Evolutionary conservation across 2,329 filamentous ascomycete genomes (phyloP).

Genomic region (Fusarium nematophilum): DNA sequence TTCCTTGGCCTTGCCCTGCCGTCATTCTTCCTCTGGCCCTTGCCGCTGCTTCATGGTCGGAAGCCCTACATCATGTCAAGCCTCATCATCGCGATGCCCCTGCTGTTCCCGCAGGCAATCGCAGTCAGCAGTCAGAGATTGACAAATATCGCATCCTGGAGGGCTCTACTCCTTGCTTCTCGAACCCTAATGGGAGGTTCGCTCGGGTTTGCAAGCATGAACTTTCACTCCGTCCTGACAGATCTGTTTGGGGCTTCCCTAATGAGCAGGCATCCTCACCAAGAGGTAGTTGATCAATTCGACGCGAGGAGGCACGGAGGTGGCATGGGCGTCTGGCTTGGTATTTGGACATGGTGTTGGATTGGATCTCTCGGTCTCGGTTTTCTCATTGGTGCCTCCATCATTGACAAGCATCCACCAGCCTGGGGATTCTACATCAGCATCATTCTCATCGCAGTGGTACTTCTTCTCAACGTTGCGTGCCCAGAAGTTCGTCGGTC

Average conservation of each 20-base stretch:
- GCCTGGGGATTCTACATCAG: constrained; percentile 82
- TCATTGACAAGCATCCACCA: constrained; percentile 73
- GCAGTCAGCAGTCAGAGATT: constrained; percentile 68
- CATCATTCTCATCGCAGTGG: constrained; percentile 72
- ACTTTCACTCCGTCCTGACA: constrained; percentile 76
- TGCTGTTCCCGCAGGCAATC: constrained; percentile 81
- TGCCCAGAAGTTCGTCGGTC: constrained; percentile 79
- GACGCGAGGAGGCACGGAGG: constrained; percentile 81
- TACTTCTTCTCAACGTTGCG: constrained; percentile 76
- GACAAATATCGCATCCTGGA: constrained; percentile 66
- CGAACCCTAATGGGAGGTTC: constrained; percentile 74
- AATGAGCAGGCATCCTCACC: constrained; percentile 77
- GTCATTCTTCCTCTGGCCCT: constrained; percentile 77
- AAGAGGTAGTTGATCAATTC: constrained; percentile 74
- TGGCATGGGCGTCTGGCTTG: constrained; percentile 83
- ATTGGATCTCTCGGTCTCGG: constrained; percentile 78
- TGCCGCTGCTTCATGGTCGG: constrained; percentile 79
- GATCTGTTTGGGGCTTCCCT: constrained; percentile 82
- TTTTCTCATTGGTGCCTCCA: constrained; percentile 76
- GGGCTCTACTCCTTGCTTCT: constrained; percentile 70
- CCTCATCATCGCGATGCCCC: constrained; percentile 75
- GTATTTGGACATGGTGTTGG: constrained; percentile 82
- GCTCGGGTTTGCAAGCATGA: constrained; percentile 82
- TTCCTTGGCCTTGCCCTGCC: constrained; percentile 78
- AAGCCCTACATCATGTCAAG: constrained; percentile 81